Base-by-base conservation (phyloP, 345 rosid genomes). In the Citrus glauca region DNA sequence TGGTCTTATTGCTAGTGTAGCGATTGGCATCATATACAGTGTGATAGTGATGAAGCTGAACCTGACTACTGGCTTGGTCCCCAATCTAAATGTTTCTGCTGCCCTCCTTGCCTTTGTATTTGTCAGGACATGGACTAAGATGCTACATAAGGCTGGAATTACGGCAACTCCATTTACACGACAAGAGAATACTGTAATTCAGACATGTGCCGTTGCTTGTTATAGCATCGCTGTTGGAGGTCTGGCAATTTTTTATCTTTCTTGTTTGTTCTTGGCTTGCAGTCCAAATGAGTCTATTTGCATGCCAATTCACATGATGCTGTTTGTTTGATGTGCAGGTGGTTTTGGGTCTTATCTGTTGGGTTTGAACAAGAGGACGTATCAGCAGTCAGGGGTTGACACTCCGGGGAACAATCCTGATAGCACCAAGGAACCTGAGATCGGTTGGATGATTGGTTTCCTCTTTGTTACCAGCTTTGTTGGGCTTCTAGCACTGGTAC, bases 201-300 rank as follows among this genome's bases (percentile, higher is more conserved):
- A 96, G 81, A 96, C 98, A 48, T 96, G 97, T 80, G 94, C 98
- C 1, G 98, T 94, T 73, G 94, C 98, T 42, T 96, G 99, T 81
- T 96, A 96, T 73, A 89, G 97, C 83, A 91, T 94, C 82, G 88
- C 98, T 66, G 88, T 90, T 65, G 98, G 94, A 87, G 99, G 99
- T 94, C 16, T 40, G 63, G 20, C 48, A 53, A 28, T 69, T 59
- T 67, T 63, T 25, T 66, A 4, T 17, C 16, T 20, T 25, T 37
- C 20, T 66, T 25, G 19, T 37, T 24, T 60, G 14, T 38, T 16
- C 14, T 24, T 10, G 9, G 37, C 4, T 24, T 45, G 33, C 24
- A 9, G 17, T 69, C 20, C 60, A 22, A 53, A 4, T 9, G 40
- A 14, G 53, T 67, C 40, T 25, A 24, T 2, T 65, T 19, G 24